Conservation (phyloP, 805 yeast species). For the Torulaspora indica region DNA sequence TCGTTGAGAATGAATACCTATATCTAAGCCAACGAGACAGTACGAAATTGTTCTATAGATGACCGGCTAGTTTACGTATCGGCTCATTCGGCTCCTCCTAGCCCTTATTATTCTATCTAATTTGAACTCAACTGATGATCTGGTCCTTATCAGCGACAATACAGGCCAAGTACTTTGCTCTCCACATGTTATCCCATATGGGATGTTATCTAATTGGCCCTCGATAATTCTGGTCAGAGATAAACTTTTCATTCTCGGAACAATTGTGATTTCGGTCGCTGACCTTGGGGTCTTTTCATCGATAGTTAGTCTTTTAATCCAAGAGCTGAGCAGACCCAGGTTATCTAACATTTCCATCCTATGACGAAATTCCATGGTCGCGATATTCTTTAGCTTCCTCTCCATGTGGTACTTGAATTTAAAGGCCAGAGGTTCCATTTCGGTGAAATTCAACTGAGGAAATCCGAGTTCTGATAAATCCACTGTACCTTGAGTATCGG, state of each 20-base stretch:
- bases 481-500: conserved; percentile 33
- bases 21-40: conserved; percentile 55
- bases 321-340: conserved; percentile 65
- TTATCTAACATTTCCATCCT: conserved; percentile 75
- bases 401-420: conserved; percentile 36
- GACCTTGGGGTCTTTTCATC: conserved; percentile 83
- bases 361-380: conserved; percentile 78
- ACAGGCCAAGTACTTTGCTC: conserved; percentile 93
- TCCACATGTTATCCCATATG: conserved; percentile 87
- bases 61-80: conserved; percentile 13
- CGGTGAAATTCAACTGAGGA: conserved; percentile 33
- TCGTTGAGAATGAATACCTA: conserved; percentile 57
- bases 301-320: conserved; percentile 69
- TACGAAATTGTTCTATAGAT: conserved; percentile 41
- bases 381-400: conserved; percentile 47
- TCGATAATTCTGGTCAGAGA: conserved; percentile 74
- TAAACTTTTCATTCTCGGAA: conserved; percentile 74
- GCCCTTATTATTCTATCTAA: conserved; percentile 63
- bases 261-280: conserved; percentile 81
- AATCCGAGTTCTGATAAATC: conserved; percentile 20
- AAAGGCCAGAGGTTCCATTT: conserved; percentile 37
- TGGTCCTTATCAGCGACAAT: conserved; percentile 73
- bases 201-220: conserved; percentile 70
- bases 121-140: conserved; percentile 87
- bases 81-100: conserved; percentile 24